phyloP scores from a whole-genome alignment of 2,329 filamentous ascomycete species.

The Orbilia brochopaga region DNA sequence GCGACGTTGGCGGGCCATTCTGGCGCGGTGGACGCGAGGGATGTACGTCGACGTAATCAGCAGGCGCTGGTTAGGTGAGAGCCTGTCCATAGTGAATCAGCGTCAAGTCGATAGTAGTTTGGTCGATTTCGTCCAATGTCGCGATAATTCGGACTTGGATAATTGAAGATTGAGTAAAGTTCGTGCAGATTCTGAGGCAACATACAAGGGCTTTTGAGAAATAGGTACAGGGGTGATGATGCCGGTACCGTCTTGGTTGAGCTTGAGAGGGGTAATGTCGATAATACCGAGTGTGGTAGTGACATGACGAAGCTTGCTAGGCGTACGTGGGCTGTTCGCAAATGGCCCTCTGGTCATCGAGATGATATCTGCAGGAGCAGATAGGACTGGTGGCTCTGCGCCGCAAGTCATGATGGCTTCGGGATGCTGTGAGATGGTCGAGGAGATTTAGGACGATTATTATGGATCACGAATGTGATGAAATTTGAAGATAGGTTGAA shows the following conservation, averaged over 20 bases:
- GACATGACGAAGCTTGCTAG: background rate
- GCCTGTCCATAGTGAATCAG: background rate
- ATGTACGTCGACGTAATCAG: slow-evolving; percentile 5
- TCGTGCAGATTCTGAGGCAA: no score
- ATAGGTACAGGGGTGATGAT: no score
- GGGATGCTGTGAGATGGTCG: background rate
- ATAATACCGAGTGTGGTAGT: background rate
- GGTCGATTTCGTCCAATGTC: no score
- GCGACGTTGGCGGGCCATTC: background rate
- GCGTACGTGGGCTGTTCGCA: background rate
- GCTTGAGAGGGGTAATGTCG: background rate
- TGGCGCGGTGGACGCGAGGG: slow-evolving; percentile 7
- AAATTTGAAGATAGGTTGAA: no score
- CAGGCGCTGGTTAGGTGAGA: background rate
- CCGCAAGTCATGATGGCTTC: background rate
- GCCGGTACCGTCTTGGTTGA: background rate
- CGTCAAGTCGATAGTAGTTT: no score
- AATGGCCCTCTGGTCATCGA: background rate
- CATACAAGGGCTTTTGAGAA: no score
- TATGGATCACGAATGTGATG: no score
- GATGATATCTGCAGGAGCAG: background rate
- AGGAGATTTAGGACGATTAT: background rate
- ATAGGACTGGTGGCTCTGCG: background rate
- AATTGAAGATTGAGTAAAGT: no score
- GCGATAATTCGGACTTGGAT: no score